Evolutionary conservation across 192 early-diverging fungal genomes (phyloP).

Genomic region (Coemansia guatemalensis): DNA sequence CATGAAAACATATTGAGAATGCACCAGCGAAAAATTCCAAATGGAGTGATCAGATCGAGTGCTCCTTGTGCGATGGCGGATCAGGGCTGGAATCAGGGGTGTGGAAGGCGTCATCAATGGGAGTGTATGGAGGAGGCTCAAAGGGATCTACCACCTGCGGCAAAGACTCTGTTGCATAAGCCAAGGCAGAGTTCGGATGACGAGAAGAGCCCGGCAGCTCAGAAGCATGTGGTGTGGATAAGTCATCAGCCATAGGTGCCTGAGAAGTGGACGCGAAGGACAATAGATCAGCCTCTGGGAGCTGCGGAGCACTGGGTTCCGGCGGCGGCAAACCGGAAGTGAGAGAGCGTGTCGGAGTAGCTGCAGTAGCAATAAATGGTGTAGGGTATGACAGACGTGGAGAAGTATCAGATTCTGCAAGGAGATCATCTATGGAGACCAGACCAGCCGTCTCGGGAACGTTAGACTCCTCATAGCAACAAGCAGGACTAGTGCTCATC

Average conservation of each 20-base stretch:
- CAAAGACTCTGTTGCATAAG: background rate
- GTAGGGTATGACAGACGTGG: constrained; percentile 2
- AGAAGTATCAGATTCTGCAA: background rate
- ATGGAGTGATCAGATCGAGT: background rate
- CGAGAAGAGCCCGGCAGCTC: background rate
- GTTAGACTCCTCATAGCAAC: constrained; percentile 19
- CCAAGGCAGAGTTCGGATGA: background rate
- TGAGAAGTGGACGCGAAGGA: background rate
- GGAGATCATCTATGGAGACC: constrained; percentile 12
- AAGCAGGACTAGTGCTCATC: constrained; percentile 27
- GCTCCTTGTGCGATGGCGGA: background rate
- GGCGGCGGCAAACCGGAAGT: background rate
- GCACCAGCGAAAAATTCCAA: too few relatives aligned
- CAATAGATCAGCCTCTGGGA: background rate
- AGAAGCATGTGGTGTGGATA: background rate
- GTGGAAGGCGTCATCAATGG: constrained; percentile 10
- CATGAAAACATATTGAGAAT: too few relatives aligned
- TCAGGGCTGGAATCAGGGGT: background rate
- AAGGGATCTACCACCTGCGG: background rate
- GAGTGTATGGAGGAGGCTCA: constrained; percentile 38
- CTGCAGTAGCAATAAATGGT: constrained; percentile 21
- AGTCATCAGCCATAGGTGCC: background rate
- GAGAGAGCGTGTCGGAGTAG: background rate
- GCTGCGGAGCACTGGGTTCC: constrained; percentile 22
- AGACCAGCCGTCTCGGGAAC: background rate